Conservation (phyloP, 2,329 filamentous ascomycete genomes). For the Pyrenophora teres region DNA sequence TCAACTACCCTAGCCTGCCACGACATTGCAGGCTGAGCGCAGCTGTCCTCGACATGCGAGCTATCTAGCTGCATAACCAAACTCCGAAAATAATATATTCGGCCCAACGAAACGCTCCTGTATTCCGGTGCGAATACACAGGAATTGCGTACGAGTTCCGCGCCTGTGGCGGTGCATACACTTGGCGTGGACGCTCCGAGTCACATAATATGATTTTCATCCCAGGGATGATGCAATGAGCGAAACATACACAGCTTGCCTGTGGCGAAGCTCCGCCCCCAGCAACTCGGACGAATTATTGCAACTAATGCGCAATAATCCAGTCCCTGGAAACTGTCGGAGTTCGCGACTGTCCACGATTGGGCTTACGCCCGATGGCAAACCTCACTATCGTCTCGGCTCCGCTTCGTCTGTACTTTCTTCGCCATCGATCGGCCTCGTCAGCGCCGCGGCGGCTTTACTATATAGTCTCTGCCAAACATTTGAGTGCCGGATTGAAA, state of each 20-base stretch:
- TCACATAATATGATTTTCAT: constrained; percentile 33
- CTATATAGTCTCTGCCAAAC: neutral
- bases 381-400: constrained; percentile 8
- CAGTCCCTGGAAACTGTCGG: constrained; percentile 6
- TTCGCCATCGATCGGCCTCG: constrained; percentile 14
- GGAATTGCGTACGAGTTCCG: constrained; percentile 15
- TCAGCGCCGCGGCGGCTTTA: constrained; percentile 12
- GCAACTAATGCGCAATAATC: constrained; percentile 14
- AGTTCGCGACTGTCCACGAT: constrained; percentile 7
- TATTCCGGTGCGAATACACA: constrained; percentile 15
- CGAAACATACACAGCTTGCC: constrained; percentile 16
- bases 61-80: constrained; percentile 39
- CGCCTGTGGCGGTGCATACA: constrained; percentile 41
- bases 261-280: constrained; percentile 34
- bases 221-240: constrained; percentile 10
- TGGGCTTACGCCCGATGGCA: constrained; percentile 12
- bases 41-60: constrained; percentile 31
- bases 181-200: constrained; percentile 21
- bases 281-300: constrained; percentile 22
- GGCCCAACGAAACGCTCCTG: constrained; percentile 28
- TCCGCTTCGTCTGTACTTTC: constrained; percentile 11
- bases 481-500: constrained; percentile 9
- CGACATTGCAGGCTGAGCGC: constrained; percentile 38
- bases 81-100: constrained; percentile 38
- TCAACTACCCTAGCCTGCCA: constrained; percentile 42